Evolutionary conservation across 495 filamentous ascomycete genomes (phyloP), one percentile per base, ranked within the genome.

Genomic region (Penicillium pancosmium): DNA sequence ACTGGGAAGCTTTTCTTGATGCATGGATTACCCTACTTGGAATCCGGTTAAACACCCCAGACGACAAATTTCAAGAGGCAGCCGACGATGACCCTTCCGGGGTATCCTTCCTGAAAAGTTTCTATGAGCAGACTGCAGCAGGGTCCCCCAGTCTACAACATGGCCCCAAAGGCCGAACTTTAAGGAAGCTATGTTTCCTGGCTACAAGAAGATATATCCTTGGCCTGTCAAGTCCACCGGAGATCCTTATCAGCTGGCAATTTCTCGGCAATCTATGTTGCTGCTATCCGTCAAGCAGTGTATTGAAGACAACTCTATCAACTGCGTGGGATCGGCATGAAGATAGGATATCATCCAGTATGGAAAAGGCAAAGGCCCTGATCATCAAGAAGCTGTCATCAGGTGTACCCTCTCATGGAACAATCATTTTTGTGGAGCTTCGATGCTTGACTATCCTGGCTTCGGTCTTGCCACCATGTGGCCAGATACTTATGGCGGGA

Each of bases 1-100:
- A 95, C 72, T 95, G 91, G 92, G 82, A 88, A 54, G 78, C 82
- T 35, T 93, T 88, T 69, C 71, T 94, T 16, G 86, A 91, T 68
- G 88, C 90, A 43, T 96, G 91, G 92, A 72, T 87, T 18, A 67
- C 82, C 9, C 75, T 95, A 4, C 68, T 85, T 23, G 79, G 85
- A 27, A 78, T 83, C 46, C 82, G 91, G 60, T 70, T 96, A 9
- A 82, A 81, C 33, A 62, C 88, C 3, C 68, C 86, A 3, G 73
- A 78, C 16, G 60, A 81, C 40, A 73, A 80, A 3, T 89, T 91
- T 57, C 40, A 61, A 51, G 60, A 66, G 23, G 62, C 73, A 23
- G 81, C 86, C 2, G 41, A 66, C 7, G 77, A 82, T 41, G 84
- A 90, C 61, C 73, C 74, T 47, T 85, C 86, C 18, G 65, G 88